phyloP scores from a whole-genome alignment of 129 eudicot species.

The Dittrichia graveolens region DNA sequence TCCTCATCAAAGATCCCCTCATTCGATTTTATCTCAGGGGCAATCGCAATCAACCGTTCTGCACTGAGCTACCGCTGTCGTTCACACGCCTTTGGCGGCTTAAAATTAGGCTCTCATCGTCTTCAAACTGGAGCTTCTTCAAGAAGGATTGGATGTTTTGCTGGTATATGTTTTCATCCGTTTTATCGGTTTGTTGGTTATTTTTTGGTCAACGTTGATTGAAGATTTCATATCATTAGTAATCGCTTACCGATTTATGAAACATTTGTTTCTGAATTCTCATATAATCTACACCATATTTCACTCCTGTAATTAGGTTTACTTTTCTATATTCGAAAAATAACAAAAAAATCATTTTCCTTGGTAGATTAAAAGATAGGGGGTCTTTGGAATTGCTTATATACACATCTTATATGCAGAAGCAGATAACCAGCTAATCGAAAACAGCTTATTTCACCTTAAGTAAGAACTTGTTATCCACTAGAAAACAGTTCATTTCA shows the following conservation, averaged over 20 bases:
- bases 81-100: constrained; percentile 20
- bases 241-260: not conserved
- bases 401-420: no score
- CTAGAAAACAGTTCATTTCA: no score
- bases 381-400: no score
- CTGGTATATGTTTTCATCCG: constrained; percentile 32
- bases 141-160: constrained; percentile 37
- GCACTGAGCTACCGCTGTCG: constrained; percentile 24
- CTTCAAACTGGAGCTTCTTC: constrained; percentile 3
- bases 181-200: not conserved
- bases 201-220: constrained; percentile 7
- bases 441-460: no score
- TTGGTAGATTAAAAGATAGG: constrained; percentile 6
- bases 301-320: not conserved
- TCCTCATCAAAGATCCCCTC: constrained; percentile 29
- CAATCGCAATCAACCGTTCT: constrained; percentile 26
- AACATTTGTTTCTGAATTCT: not conserved
- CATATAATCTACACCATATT: not conserved
- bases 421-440: no score
- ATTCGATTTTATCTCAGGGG: constrained; percentile 3
- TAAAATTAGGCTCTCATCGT: not conserved
- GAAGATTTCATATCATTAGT: not conserved
- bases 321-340: not conserved
- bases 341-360: not conserved
- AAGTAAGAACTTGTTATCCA: no score